Evolutionary conservation across 352 stramenopile species (phyloP), one percentile per base, ranked within the genome.

Genomic region (Lagenidium sp.): DNA sequence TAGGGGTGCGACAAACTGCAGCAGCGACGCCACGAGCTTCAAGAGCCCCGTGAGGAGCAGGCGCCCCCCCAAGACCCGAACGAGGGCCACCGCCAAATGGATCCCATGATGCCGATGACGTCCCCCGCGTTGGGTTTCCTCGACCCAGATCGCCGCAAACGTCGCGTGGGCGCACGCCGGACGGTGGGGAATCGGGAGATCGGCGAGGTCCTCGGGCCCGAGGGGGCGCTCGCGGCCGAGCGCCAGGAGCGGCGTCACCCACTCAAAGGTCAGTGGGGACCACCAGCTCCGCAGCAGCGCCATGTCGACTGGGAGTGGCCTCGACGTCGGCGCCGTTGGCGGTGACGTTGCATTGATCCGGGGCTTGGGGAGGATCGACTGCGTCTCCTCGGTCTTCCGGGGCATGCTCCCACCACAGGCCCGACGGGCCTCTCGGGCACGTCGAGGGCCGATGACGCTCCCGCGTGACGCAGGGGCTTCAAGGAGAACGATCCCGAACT

Each of bases 241-340:
- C 46, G 82, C 60, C 74, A 96, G 88, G 37, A 96, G 47, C 42
- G 80, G 80, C 29, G 75, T 90, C 43, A 96, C 55, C 85, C 85
- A 96, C 54, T 73, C 72, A 62, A 96, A 95, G 47, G 90, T 74
- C 25, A 88, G 50, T n/a, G 65, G 52, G 19, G 68, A 72, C 24
- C 68, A 56, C 40, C 74, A 90, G 18, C 53, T 47, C 1, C n/a
- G n/a, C n/a, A n/a, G n/a, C n/a, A n/a, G n/a, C n/a, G n/a, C n/a
- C n/a, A n/a, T n/a, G n/a, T n/a, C n/a, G n/a, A n/a, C n/a, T n/a
- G n/a, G n/a, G n/a, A n/a, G n/a, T n/a, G n/a, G n/a, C n/a, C n/a
- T n/a, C n/a, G n/a, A n/a, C n/a, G n/a, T n/a, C n/a, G n/a, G n/a
- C n/a, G n/a, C n/a, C n/a, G n/a, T n/a, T n/a, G n/a, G n/a, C n/a